Percentiles rank a stretch among this genome's conserved stretches.
Evolutionary conservation across 805 yeast species (phyloP).

Genomic region (Metschnikowia matae): DNA sequence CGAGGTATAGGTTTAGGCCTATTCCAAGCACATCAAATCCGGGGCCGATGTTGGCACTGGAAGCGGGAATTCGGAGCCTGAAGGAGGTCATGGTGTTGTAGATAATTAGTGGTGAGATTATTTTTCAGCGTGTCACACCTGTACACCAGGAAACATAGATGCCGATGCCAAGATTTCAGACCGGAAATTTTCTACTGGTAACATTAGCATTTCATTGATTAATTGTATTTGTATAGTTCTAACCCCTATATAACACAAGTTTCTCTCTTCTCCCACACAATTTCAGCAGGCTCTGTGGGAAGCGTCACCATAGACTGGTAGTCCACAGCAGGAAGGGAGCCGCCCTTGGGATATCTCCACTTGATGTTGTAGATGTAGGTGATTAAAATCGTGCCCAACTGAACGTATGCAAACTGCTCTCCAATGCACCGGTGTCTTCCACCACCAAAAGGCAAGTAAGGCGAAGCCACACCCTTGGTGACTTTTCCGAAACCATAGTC

Average conservation of each 20-base stretch:
- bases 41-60: conserved; percentile 97
- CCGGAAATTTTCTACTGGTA: too few species aligned
- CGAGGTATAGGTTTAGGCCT: conserved; percentile 73
- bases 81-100: conserved; percentile 44
- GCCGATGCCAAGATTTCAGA: too few species aligned
- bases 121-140: conserved; percentile 1
- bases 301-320: conserved; percentile 90
- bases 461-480: conserved; percentile 92
- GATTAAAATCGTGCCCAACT: conserved; percentile 79
- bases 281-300: conserved; percentile 73
- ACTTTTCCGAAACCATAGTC: conserved; percentile 98
- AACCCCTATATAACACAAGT: conserved; percentile 25
- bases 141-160: background rate
- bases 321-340: conserved; percentile 60
- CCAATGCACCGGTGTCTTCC: conserved; percentile 99
- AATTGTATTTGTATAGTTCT: background rate
- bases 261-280: conserved; percentile 66
- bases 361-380: conserved; percentile 70
- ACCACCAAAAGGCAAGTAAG: conserved; percentile 97
- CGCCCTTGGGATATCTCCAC: conserved; percentile 55
- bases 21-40: conserved; percentile 97
- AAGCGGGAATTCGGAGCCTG: conserved; percentile 81
- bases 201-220: too few species aligned
- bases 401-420: conserved; percentile 95
- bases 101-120: conserved; percentile 11